These are phyloP conservation scores for Malassezia sympodialis DNA, from an alignment of 1,284 basidiomycete genomes.

Conservation along the genomic window DNA sequence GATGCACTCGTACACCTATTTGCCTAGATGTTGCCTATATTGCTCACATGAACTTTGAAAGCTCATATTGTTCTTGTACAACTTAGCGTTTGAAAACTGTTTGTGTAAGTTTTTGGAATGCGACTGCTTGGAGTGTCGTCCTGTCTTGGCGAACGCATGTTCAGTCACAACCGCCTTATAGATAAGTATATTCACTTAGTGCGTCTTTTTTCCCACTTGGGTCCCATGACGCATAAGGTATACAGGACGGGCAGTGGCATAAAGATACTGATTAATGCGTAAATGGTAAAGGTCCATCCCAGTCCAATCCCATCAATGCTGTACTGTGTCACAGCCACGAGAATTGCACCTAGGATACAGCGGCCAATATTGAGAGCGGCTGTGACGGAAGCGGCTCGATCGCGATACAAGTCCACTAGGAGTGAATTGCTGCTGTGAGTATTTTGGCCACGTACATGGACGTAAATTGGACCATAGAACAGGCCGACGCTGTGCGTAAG, in stretches of 20 bases:
- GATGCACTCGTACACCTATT: no score
- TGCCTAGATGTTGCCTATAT: no score
- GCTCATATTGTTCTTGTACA: no score
- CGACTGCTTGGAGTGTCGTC: no score
- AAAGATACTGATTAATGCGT: neutral
- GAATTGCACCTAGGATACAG: constrained; percentile 8
- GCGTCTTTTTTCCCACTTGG: neutral
- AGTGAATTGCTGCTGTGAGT: constrained; percentile 7
- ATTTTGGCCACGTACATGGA: neutral
- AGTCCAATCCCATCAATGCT: constrained; percentile 8
- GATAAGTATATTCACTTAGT: neutral
- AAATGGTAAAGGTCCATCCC: constrained; percentile 16
- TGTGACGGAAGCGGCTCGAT: constrained; percentile 13
- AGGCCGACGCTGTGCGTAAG: neutral
- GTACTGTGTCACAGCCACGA: constrained; percentile 11
- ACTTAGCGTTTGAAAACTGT: no score
- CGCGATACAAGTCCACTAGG: constrained; percentile 8
- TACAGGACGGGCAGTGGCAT: neutral
- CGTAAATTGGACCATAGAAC: constrained; percentile 3
- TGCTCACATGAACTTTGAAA: no score
- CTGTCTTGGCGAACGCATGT: no score
- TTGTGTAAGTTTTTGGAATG: no score
- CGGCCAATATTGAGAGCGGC: constrained; percentile 16
- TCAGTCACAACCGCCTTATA: no score
- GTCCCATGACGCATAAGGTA: neutral